Evolutionary conservation across 2,329 filamentous ascomycete species (phyloP), one percentile per base, ranked within the genome.

Genomic region (Aspergillus sp.): DNA sequence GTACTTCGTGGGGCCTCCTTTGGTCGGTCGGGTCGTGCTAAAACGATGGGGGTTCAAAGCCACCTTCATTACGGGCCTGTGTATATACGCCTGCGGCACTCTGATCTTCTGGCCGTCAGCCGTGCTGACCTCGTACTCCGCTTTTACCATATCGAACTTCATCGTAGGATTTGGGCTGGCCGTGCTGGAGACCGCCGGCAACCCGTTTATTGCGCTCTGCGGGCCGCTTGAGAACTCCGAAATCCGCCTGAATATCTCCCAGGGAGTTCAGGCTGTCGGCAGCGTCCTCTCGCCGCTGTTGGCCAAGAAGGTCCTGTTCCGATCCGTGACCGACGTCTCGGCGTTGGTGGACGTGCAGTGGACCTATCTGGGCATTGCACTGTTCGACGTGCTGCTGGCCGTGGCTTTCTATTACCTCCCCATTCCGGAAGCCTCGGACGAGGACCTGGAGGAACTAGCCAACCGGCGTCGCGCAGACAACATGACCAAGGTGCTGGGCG

Each of bases 101-200:
- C 71, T 88, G 11, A 77, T 87, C 16, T 88, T 87, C 73, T 88
- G 85, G 85, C 85, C 86, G 0, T 86, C 85, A 3, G 85, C 85
- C 2, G 85, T 88, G 1, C 73, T 88, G 31, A 83, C 82, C 0
- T 87, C 84, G 0, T 87, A 85, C 58, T 78, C 81, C 1, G 84
- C 85, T 0, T 87, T 87, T 60, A 73, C 86, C 2, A 73, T 87
- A 20, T 87, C 85, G 2, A 88, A 88, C 62, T 85, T 87, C 66
- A 84, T 88, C 57, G 84, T 86, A 2, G 85, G 84, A 0, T 78
- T 83, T 24, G 85, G 86, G 0, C 75, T 88, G 11, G 84, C 84
- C 1, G 84, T 84, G 10, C 71, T 88, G 36, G 85, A 88, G 68
- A 81, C 85, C 0, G 80, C 83, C 1, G 84, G 84, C 1, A 87